A percentile compares a stretch with the other conserved stretches of the same genome.
These are phyloP conservation scores for Rhodotorula sp. DNA, from an alignment of 1,284 basidiomycete genomes.

Conservation along the genomic window DNA sequence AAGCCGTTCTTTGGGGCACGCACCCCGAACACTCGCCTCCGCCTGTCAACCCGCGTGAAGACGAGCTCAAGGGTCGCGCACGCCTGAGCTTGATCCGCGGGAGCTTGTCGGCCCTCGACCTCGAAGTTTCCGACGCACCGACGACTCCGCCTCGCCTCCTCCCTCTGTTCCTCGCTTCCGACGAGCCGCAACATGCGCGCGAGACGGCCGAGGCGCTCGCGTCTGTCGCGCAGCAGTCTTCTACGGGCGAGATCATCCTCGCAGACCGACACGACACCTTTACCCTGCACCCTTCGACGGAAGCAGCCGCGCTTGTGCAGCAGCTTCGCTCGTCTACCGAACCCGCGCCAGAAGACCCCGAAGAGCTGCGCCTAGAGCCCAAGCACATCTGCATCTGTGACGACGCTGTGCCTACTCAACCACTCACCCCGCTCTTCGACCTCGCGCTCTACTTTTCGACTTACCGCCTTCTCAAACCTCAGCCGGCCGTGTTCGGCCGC, in stretches of 20 bases:
- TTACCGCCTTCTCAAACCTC: neutral
- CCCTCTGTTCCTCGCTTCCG: constrained; percentile 37
- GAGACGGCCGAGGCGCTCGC: constrained; percentile 17
- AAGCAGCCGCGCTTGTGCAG: constrained; percentile 5
- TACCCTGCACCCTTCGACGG: constrained; percentile 57
- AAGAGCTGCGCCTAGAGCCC: constrained; percentile 43
- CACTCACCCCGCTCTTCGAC: constrained; percentile 56
- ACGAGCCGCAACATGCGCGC: constrained; percentile 11
- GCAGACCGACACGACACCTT: constrained; percentile 61
- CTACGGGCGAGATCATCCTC: constrained; percentile 1
- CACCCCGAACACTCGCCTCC: constrained; percentile 65
- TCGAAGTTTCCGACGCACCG: constrained; percentile 48
- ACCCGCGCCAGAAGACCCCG: constrained; percentile 9
- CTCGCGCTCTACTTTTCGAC: constrained; percentile 51
- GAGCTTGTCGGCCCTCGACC: constrained; percentile 57
- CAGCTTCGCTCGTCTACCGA: constrained; percentile 21
- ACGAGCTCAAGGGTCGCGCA: constrained; percentile 47
- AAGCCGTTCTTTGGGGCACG: constrained; percentile 63
- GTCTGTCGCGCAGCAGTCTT: constrained; percentile 2
- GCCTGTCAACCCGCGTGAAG: neutral
- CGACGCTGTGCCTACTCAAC: constrained; percentile 41
- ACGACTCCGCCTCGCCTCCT: constrained; percentile 24
- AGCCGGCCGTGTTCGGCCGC: constrained; percentile 59
- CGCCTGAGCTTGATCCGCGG: constrained; percentile 55
- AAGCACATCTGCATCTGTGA: constrained; percentile 60